Conservation (phyloP, 225 moss, liverwort and hornwort species). For the Bryoerythrophyllum caledonicum region DNA sequence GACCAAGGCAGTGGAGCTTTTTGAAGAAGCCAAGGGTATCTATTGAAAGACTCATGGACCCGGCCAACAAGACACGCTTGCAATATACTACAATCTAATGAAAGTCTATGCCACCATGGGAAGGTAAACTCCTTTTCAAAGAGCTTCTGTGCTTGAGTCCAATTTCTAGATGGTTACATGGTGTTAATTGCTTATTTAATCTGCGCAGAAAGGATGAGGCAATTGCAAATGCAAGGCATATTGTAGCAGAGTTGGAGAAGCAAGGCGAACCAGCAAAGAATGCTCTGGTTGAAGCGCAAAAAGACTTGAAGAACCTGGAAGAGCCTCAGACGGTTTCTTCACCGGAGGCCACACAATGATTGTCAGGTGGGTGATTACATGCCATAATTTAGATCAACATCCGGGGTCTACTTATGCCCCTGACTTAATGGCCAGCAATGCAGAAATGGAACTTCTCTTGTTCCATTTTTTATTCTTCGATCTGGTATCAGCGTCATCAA, state of each 20-base stretch:
- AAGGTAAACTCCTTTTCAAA: conserved; percentile 52
- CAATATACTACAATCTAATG: conserved; percentile 83
- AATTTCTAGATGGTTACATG: background rate
- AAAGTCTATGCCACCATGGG: conserved; percentile 78
- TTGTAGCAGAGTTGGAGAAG: conserved; percentile 53
- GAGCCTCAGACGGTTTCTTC: conserved; percentile 22
- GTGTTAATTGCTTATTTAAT: background rate
- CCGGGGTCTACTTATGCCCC: too few species aligned
- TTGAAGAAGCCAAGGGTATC: conserved; percentile 83
- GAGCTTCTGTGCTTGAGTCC: too few species aligned
- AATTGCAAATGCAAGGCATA: conserved; percentile 51
- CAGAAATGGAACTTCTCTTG: background rate
- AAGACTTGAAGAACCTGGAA: conserved; percentile 43
- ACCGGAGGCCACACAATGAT: conserved; percentile 27
- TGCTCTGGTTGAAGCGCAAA: conserved; percentile 43
- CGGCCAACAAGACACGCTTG: conserved; percentile 89
- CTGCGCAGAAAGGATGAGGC: conserved; percentile 52
- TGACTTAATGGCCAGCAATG: background rate
- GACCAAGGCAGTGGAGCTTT: conserved; percentile 61
- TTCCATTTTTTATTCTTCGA: background rate
- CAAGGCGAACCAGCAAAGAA: conserved; percentile 49
- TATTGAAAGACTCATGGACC: conserved; percentile 77
- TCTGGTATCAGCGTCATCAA: conserved; percentile 4
- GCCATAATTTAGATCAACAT: too few species aligned
- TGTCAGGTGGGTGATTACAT: conserved; percentile 6